These are phyloP conservation scores for Pyronema omphalodes DNA, from an alignment of 495 filamentous ascomycete genomes.

Conservation along the genomic window DNA sequence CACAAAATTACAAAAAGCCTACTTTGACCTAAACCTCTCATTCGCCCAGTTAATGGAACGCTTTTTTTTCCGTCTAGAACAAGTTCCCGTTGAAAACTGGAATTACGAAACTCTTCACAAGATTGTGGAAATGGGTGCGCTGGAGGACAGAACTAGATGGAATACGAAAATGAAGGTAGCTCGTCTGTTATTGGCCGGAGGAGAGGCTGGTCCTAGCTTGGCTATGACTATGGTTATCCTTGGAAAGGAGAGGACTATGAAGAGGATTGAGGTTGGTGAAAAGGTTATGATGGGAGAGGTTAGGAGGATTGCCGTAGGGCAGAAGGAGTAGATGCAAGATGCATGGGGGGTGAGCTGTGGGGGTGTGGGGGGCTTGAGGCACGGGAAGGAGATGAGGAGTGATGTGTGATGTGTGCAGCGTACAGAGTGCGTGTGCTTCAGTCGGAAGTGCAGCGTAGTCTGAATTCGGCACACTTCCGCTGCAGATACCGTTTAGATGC, in stretches of 20 bases:
- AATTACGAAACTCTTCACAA: slow-evolving; percentile 16
- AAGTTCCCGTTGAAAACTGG: slow-evolving; percentile 20
- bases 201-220: slow-evolving; percentile 39
- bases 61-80: neutral
- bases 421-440: neutral
- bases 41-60: neutral
- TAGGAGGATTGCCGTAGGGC: neutral
- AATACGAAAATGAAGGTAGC: slow-evolving; percentile 35
- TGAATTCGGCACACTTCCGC: too few relatives aligned
- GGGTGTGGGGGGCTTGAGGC: neutral
- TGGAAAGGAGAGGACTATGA: slow-evolving; percentile 40
- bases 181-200: slow-evolving; percentile 47
- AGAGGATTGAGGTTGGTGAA: slow-evolving; percentile 34
- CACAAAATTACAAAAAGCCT: slow-evolving; percentile 11
- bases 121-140: slow-evolving; percentile 11
- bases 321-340: neutral
- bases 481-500: too few relatives aligned
- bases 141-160: slow-evolving; percentile 12
- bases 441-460: too few relatives aligned
- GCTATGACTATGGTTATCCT: slow-evolving; percentile 42
- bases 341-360: neutral
- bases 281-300: neutral
- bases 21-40: neutral
- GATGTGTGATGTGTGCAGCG: neutral
- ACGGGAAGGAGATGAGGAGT: neutral